Evolutionary conservation across 495 filamentous ascomycete species (phyloP), one percentile per base, ranked within the genome.

Genomic region (Hypoxylon cercidicola): DNA sequence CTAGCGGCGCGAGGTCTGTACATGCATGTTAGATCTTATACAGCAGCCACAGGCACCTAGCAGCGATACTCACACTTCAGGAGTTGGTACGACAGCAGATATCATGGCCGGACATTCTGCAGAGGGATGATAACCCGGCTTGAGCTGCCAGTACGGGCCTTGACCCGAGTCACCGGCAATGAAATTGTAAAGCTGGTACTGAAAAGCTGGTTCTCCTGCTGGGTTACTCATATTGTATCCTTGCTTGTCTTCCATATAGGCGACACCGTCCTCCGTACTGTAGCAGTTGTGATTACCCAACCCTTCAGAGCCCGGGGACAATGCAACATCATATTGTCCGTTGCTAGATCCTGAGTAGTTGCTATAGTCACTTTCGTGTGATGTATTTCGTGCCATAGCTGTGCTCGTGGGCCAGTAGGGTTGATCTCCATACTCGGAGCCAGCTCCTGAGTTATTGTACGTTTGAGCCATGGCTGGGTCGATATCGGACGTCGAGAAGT

Each of bases 121-220:
- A 43, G 60, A 34, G 41, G 67, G 49, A 20, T 49, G 43, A 37
- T 54, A 54, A 1, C 18, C 28, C 3, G 47, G 30, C 48, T 62
- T 70, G 35, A 71, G 41, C 57, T n/a, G 53, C 70, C 70, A 71
- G 34, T 61, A 66, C 1, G 68, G 70, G 4, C 48, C 50, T 30
- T 63, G 60, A 13, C 51, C 58, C 3, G 62, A 49, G 34, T 68
- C 62, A 13, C 50, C 61, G 32, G 32, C 45, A 40, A 61, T 18
- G 37, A 71, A 71, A 34, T 68, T 43, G 46, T 71, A 71, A 20
- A 28, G 48, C 13, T 63, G 40, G 19, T 41, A 68, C 18, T 51
- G 60, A 15, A 49, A 47, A 0, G 32, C 59, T 4, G 49, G 3
- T 12, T 55, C 58, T 18, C 46, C 53, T 11, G 23, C 35, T 55